A percentile compares a stretch with the other conserved stretches of the same genome.
phyloP scores from a whole-genome alignment of 768 basidiomycete genomes.

The Agrocybe praecox region DNA sequence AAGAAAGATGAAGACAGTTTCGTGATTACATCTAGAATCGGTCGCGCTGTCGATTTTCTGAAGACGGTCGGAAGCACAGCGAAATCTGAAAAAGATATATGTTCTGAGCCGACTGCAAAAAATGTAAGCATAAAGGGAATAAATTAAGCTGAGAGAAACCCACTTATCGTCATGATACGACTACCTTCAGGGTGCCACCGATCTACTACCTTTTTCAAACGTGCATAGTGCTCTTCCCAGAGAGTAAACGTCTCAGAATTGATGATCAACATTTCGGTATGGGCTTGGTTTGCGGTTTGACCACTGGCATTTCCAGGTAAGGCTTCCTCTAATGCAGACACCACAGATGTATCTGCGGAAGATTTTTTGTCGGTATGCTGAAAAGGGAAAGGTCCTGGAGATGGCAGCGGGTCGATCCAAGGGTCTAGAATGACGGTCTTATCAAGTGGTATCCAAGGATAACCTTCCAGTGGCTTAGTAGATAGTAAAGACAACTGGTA shows the following conservation, averaged over 20 bases:
- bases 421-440: slow-evolving; percentile 75
- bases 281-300: background rate
- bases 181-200: slow-evolving; percentile 53
- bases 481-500: slow-evolving; percentile 61
- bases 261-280: slow-evolving; percentile 60
- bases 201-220: slow-evolving; percentile 53
- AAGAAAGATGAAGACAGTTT: slow-evolving; percentile 45
- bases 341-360: background rate
- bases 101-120: slow-evolving; percentile 42
- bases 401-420: slow-evolving; percentile 78
- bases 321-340: slow-evolving; percentile 1
- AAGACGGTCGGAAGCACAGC: slow-evolving; percentile 41
- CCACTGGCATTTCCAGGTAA: background rate
- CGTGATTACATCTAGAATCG: slow-evolving; percentile 35
- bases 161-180: slow-evolving; percentile 52
- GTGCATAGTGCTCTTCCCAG: slow-evolving; percentile 74
- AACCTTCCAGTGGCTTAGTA: slow-evolving; percentile 41
- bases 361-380: background rate
- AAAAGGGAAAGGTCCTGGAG: slow-evolving; percentile 52
- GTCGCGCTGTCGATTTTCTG: slow-evolving; percentile 30
- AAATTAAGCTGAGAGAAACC: slow-evolving; percentile 11
- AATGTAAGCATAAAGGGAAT: slow-evolving; percentile 1
- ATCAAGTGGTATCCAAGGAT: slow-evolving; percentile 51
- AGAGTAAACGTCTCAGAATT: slow-evolving; percentile 80
- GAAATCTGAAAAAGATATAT: slow-evolving; percentile 52